Percentiles rank a stretch among this genome's conserved stretches.
Evolutionary conservation across 192 early-diverging fungal genomes (phyloP).

Genomic region (Entomortierella lignicola): DNA sequence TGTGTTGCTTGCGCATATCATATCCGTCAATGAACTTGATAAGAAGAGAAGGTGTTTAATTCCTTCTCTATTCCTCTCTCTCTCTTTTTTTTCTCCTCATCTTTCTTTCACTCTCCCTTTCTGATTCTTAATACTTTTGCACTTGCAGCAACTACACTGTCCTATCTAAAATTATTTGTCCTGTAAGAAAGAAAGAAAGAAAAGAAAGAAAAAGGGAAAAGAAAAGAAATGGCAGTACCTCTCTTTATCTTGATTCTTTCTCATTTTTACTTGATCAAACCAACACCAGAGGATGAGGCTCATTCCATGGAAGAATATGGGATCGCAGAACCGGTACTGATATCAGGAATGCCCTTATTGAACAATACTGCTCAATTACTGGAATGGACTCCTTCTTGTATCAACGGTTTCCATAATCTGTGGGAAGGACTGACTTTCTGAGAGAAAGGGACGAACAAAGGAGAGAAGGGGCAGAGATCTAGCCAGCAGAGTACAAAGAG

Average conservation of each 20-base stretch:
- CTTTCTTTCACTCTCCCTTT: background rate
- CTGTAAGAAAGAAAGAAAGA: background rate
- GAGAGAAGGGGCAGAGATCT: too few species aligned
- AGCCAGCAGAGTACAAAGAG: too few species aligned
- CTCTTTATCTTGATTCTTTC: constrained; percentile 30
- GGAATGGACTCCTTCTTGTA: constrained; percentile 29
- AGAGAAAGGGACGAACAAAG: too few species aligned
- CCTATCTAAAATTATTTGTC: background rate
- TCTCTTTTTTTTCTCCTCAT: background rate
- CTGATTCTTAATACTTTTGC: too few species aligned
- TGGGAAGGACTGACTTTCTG: constrained; percentile 19
- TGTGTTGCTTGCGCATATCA: too few species aligned
- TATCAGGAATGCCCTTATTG: constrained; percentile 38
- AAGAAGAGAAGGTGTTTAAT: background rate
- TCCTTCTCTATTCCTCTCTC: background rate
- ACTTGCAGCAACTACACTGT: too few species aligned
- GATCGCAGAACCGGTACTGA: constrained; percentile 22
- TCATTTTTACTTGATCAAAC: constrained; percentile 35
- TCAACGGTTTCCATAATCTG: constrained; percentile 10
- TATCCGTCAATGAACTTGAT: background rate
- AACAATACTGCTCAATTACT: constrained; percentile 38
- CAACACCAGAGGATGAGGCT: background rate
- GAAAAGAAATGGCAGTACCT: constrained; percentile 5
- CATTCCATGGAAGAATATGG: constrained; percentile 10
- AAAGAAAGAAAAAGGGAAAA: background rate